Evolutionary conservation across 2,329 filamentous ascomycete genomes (phyloP), one percentile per base, ranked within the genome.

Genomic region (Ascosphaera apis): DNA sequence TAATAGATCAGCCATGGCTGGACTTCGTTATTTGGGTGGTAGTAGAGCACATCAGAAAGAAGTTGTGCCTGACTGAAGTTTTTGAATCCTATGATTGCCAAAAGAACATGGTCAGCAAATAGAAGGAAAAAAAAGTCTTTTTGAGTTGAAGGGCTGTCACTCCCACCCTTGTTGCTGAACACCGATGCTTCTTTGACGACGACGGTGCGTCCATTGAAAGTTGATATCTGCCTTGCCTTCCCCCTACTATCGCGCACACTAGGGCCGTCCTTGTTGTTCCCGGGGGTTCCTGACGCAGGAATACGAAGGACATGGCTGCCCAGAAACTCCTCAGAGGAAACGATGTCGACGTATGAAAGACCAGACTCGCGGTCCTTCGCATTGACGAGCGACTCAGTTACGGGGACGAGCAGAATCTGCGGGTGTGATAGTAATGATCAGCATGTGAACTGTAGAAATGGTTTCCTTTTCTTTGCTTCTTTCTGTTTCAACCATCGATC

Each of bases 1-100:
- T 84, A 93, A 65, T 95, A 95, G 40, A 98, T 67, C 31, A 98
- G 71, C 83, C 88, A 98, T 66, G 84, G 81, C 46, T 83, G 76
- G 11, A 81, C 76, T 47, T 95, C 86, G 47, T 80, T 69, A n/a
- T 71, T 73, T 48, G 93, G 81, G 34, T 82, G 76, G 49, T 91
- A 91, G 67, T 82, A 95, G 28, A 92, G 68, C 27, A 69, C 65
- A 54, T 98, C 91, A 50, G 69, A 69, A 39, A 93, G 62, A 23
- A 95, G 62, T 50, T 88, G 83, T 21, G 84, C 81, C 52, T 95
- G 88, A 43, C 81, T 83, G 42, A 93, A 63, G 23, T 72, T 72
- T 59, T 88, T 92, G 66, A 95, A 98, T 36, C 84, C 81, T 91
- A 33, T 28, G 37, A 43, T 36, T 6, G 45, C 41, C 38, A 45